Evolutionary conservation across 768 basidiomycete species (phyloP), one percentile per base, ranked within the genome.

Genomic region (Kwoniella dendrophila): DNA sequence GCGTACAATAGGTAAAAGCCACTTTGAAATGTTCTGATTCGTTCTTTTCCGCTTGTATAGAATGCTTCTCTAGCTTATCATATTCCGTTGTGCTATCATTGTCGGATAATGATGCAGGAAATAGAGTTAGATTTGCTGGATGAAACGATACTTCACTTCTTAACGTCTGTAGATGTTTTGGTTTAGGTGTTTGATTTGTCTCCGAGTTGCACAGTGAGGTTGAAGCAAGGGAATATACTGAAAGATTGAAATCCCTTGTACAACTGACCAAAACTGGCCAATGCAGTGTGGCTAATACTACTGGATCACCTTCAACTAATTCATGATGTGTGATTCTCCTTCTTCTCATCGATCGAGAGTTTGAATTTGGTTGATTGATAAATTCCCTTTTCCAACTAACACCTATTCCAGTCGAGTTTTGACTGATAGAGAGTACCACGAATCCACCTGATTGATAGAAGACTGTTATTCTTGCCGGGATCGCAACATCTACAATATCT

Each of bases 381-480:
- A 69, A 67, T 56, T 75, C 71, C 49, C 73, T 54, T 3, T 27
- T 56, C 73, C 73, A 75, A 16, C 10, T 26, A 0, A 75, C 40
- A 8, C 44, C 58, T n/a, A 55, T 16, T 2, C 32, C 26, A 0
- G n/a, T n/a, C 16, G 14, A 22, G n/a, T 38, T 10, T 32, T 44
- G 0, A 41, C 8, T 1, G 62, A 63, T 5, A 75, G 54, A 5
- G 2, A 76, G 55, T 7, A 73, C 54, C 11, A 71, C 78, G 29
- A 71, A 79, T 3, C 78, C 78, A 36, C 78, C 78, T 2, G 72
- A 74, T 48, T 71, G 69, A 49, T 79, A 77, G 61, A 77, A 79
- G 1, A 79, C 65, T 0, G 66, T 73, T 8, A 79, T 18, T 4
- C 73, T 59, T 6, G 71, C 68, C 20, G 75, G 75, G 2, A 70